Evolutionary conservation across 1,139 yeast genomes (phyloP).

Genomic region (Dujonia santamariae): DNA sequence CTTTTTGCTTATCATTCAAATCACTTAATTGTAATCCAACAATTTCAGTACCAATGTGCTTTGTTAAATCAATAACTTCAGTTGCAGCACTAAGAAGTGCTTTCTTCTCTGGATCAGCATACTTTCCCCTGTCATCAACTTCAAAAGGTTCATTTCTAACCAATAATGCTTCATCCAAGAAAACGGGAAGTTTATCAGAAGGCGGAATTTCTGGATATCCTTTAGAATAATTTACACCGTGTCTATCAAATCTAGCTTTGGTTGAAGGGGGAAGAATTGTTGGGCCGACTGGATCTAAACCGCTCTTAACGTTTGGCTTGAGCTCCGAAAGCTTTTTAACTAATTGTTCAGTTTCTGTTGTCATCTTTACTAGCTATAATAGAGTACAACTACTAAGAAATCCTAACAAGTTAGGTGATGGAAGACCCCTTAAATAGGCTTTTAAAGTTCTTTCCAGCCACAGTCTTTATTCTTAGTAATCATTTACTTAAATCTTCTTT

Average conservation of each 20-base stretch:
- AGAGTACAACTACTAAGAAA: too few species aligned
- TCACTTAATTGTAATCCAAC: conserved; percentile 42
- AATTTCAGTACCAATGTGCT: conserved; percentile 43
- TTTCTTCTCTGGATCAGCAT: conserved; percentile 42
- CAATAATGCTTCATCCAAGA: conserved; percentile 37
- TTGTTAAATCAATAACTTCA: conserved; percentile 35
- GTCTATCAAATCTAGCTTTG: conserved; percentile 26
- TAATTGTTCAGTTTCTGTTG: conserved; percentile 14
- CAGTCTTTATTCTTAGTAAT: too few species aligned
- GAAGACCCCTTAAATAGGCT: too few species aligned
- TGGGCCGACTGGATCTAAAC: conserved; percentile 11
- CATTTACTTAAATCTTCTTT: too few species aligned
- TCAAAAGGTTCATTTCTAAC: conserved; percentile 28
- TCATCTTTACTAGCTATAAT: too few species aligned
- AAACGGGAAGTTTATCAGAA: conserved; percentile 27
- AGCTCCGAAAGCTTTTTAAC: conserved; percentile 17
- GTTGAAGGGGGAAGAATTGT: conserved; percentile 28
- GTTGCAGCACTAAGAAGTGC: conserved; percentile 40
- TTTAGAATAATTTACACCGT: conserved; percentile 34
- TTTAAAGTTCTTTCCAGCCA: too few species aligned
- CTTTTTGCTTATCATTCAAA: conserved; percentile 40
- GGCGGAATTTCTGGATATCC: conserved; percentile 39
- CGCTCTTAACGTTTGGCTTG: conserved; percentile 10
- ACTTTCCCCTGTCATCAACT: conserved; percentile 32
- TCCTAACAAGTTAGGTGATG: too few species aligned